These are phyloP conservation scores for Prunella vulgaris DNA, from an alignment of 257 asterid genomes.

Conservation along the genomic window DNA sequence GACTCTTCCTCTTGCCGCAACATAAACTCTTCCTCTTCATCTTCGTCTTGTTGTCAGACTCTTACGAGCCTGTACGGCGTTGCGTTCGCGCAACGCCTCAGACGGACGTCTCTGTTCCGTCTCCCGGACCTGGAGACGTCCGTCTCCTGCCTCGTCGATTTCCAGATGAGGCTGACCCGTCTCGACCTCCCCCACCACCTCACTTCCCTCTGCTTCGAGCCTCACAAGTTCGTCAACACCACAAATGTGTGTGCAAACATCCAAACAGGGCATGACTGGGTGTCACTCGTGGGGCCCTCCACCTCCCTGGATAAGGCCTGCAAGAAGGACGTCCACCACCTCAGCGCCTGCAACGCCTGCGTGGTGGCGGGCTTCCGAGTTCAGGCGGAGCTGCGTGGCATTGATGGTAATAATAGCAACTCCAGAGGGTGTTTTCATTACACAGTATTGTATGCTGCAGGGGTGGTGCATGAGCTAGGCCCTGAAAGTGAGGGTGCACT, in stretches of 20 bases:
- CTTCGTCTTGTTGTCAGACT: constrained; percentile 55
- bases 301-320: constrained; percentile 42
- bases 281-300: constrained; percentile 21
- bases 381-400: constrained; percentile 33
- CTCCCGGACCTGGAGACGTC: constrained; percentile 41
- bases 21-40: not conserved
- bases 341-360: constrained; percentile 46
- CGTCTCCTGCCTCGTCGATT: constrained; percentile 44
- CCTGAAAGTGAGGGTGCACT: constrained; percentile 46
- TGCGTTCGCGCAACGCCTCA: constrained; percentile 45
- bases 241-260: constrained; percentile 45
- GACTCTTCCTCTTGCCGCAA: constrained; percentile 46
- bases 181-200: constrained; percentile 35
- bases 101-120: constrained; percentile 40
- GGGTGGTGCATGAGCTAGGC: constrained; percentile 43
- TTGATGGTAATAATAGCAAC: constrained; percentile 40
- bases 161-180: constrained; percentile 36
- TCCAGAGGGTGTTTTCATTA: constrained; percentile 49
- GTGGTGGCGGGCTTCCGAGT: constrained; percentile 50
- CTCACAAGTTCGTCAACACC: constrained; percentile 39
- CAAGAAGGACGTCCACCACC: constrained; percentile 28
- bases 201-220: constrained; percentile 36
- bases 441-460: constrained; percentile 57
- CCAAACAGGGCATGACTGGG: constrained; percentile 45
- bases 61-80: constrained; percentile 56